These are phyloP conservation scores for Pugionium cornutum DNA, from an alignment of 345 rosid genomes.

Conservation along the genomic window DNA sequence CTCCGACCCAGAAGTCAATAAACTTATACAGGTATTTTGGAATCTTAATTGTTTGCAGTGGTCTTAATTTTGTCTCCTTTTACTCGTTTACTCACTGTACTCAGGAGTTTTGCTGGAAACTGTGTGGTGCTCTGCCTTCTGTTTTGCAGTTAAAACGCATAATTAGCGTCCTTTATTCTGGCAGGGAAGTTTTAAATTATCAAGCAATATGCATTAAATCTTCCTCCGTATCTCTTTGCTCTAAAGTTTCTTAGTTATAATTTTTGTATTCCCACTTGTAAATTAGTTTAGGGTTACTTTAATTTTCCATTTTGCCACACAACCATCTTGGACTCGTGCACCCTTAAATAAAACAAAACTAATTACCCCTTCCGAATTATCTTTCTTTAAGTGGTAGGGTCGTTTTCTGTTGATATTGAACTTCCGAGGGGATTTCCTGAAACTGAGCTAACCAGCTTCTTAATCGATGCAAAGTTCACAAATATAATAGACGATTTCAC, in stretches of 20 bases:
- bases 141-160: slow-evolving; percentile 11
- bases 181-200: slow-evolving; percentile 16
- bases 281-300: too few species aligned
- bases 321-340: too few species aligned
- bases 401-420: too few species aligned
- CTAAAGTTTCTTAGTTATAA: slow-evolving; percentile 9
- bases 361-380: too few species aligned
- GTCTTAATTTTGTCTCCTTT: slow-evolving; percentile 8
- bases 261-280: slow-evolving; percentile 1
- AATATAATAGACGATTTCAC: too few species aligned
- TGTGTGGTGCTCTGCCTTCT: slow-evolving; percentile 11
- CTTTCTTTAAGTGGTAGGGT: too few species aligned
- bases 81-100: slow-evolving; percentile 17
- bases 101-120: slow-evolving; percentile 18
- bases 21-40: slow-evolving; percentile 70
- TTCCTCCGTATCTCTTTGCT: slow-evolving; percentile 15
- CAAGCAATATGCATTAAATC: slow-evolving; percentile 14
- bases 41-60: slow-evolving; percentile 14
- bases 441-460: too few species aligned
- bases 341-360: too few species aligned
- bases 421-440: too few species aligned
- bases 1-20: slow-evolving; percentile 76
- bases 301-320: too few species aligned
- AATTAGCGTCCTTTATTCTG: slow-evolving; percentile 6
- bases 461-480: too few species aligned